Conservation (phyloP, 1,284 basidiomycete species). For the Ceratobasidium sp. region DNA sequence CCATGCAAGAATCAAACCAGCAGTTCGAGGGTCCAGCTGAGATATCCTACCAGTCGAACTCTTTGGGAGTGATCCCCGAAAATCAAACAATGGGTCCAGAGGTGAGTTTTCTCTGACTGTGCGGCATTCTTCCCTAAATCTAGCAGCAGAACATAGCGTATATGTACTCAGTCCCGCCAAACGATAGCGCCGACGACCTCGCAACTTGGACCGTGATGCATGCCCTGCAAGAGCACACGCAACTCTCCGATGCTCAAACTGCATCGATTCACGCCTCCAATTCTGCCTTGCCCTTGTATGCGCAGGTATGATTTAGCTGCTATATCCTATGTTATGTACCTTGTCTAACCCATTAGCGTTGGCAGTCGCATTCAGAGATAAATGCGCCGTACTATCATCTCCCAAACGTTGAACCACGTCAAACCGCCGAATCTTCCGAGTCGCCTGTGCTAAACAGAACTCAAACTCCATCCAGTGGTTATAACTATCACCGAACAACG, state of each 20-base stretch:
- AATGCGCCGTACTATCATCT: too few relatives aligned
- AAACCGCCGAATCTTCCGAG: too few relatives aligned
- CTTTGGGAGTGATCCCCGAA: not conserved
- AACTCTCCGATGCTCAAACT: not conserved
- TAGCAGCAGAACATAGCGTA: not conserved
- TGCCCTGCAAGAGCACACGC: not conserved
- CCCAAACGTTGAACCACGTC: too few relatives aligned
- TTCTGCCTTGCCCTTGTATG: too few relatives aligned
- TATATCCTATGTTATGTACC: too few relatives aligned
- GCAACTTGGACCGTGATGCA: not conserved
- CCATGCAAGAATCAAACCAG: not conserved
- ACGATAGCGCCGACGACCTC: not conserved
- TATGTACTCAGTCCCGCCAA: not conserved
- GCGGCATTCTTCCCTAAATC: not conserved
- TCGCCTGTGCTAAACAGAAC: too few relatives aligned
- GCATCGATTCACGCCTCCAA: too few relatives aligned
- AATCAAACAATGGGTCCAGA: not conserved
- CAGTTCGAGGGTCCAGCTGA: not conserved
- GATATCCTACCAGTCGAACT: not conserved
- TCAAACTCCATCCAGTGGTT: too few relatives aligned
- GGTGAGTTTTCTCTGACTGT: not conserved
- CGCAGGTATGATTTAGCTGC: not conserved
- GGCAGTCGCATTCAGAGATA: too few relatives aligned
- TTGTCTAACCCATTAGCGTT: too few relatives aligned
- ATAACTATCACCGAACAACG: not conserved